Evolutionary conservation across 257 asterid species (phyloP), one percentile per base, ranked within the genome.

Genomic region (Nicotiana tomentosiformis): DNA sequence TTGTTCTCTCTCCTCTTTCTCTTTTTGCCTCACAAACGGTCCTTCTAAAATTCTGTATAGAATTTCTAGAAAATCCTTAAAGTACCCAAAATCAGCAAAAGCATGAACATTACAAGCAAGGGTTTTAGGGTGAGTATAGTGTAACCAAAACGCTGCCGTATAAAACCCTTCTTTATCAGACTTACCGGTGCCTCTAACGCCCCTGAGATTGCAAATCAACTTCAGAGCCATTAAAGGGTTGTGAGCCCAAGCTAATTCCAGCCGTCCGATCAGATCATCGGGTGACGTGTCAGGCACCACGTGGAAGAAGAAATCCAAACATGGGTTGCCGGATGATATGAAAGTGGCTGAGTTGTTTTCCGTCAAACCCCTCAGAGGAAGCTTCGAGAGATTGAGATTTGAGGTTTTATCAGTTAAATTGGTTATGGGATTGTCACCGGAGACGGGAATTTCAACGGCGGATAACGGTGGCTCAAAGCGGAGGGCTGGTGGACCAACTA

Each of bases 181-280:
- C 66, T 88, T 88, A n/a, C 91, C 91, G 15, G 91, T 89, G 17
- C 91, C 91, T 16, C 91, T 67, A 16, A 87, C 89, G 4, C 91
- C 88, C 0, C 91, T 80, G 55, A 89, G 79, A 81, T 87, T 89
- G 65, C 88, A 87, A 35, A 87, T 68, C 33, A 87, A 69, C 16
- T 89, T 89, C 10, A 87, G 78, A 2, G 90, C 62, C 14, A 49
- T 89, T 77, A 89, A 62, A 0, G 90, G 82, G 30, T 87, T 78
- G 62, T 87, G 83, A 1, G 78, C 80, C 90, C 90, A 87, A 3
- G 89, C 83, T 43, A 62, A 62, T 33, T 81, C 37, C n/a, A 89
- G 55, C 56, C 87, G 61, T 11, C 70, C 55, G 53, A 77, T 49
- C 70, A 89, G 17, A 16, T 83, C 76, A 30, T 69, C 70, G 1